phyloP scores from a whole-genome alignment of 177 flowering plant species.

The Vitis hybrid region DNA sequence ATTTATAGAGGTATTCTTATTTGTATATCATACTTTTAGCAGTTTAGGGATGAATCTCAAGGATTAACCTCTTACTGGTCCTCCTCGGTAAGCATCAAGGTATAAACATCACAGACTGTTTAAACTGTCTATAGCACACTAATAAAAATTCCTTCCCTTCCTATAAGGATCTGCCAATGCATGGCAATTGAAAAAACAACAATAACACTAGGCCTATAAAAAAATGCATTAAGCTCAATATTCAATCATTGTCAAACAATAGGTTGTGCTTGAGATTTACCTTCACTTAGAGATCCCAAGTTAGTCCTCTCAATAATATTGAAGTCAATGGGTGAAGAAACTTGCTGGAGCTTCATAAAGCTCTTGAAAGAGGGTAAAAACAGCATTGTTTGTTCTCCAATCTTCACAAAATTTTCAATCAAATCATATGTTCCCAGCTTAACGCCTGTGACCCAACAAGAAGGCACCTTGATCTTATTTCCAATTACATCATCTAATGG shows the following conservation, averaged over 20 bases:
- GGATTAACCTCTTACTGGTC: no score
- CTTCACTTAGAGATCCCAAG: constrained; percentile 75
- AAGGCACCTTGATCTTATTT: constrained; percentile 19
- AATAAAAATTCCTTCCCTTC: no score
- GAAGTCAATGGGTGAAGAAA: constrained; percentile 54
- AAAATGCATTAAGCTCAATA: not conserved
- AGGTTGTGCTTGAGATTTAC: constrained; percentile 29
- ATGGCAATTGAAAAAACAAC: not conserved
- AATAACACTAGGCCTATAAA: not conserved
- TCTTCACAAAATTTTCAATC: constrained; percentile 53
- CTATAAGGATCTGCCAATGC: no score
- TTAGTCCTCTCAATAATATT: constrained; percentile 64
- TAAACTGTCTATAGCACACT: no score
- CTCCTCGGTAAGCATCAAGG: no score
- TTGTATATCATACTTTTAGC: no score
- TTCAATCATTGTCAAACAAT: not conserved
- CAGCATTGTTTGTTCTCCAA: constrained; percentile 66
- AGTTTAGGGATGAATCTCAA: no score
- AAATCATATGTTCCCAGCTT: constrained; percentile 46
- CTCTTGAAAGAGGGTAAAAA: constrained; percentile 56
- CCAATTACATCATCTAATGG: constrained; percentile 34
- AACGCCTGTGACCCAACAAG: constrained; percentile 54
- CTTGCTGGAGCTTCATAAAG: constrained; percentile 36
- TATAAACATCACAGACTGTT: no score
- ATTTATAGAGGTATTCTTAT: no score